These are phyloP conservation scores for Pestalotiopsis sp. DNA, from an alignment of 2,329 filamentous ascomycete genomes.

Conservation along the genomic window DNA sequence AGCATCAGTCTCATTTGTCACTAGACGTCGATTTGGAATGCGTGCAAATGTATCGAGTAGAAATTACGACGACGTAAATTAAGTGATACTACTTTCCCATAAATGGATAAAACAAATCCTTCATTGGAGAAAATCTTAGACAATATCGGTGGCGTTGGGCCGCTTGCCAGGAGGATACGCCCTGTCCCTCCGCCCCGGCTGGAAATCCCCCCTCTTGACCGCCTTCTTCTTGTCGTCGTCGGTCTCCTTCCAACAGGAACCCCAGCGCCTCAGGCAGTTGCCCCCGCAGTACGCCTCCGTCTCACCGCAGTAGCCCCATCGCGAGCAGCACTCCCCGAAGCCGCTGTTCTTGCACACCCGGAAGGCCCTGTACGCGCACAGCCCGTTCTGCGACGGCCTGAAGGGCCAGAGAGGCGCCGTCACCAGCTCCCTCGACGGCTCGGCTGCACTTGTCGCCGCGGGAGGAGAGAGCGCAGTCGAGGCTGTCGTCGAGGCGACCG, in stretches of 20 bases:
- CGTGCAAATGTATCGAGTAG: no score
- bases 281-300: slow-evolving; percentile 25
- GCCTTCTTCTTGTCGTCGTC: not conserved
- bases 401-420: not conserved
- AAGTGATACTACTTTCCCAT: no score
- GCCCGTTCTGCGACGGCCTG: not conserved
- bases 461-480: not conserved
- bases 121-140: not conserved
- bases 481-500: not conserved
- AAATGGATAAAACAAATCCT: not conserved
- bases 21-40: no score
- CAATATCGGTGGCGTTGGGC: not conserved
- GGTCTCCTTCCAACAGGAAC: not conserved
- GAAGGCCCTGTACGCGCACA: slow-evolving; percentile 1
- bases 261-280: slow-evolving; percentile 26
- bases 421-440: not conserved
- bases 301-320: slow-evolving; percentile 10
- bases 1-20: no score
- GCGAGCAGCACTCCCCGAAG: slow-evolving; percentile 11
- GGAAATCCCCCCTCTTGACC: not conserved
- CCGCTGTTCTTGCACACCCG: slow-evolving; percentile 7
- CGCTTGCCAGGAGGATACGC: slow-evolving; percentile 1
- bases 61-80: not conserved
- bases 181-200: not conserved
- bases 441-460: not conserved